Conservation (phyloP, 768 basidiomycete genomes). For the Mycena latifolia region DNA sequence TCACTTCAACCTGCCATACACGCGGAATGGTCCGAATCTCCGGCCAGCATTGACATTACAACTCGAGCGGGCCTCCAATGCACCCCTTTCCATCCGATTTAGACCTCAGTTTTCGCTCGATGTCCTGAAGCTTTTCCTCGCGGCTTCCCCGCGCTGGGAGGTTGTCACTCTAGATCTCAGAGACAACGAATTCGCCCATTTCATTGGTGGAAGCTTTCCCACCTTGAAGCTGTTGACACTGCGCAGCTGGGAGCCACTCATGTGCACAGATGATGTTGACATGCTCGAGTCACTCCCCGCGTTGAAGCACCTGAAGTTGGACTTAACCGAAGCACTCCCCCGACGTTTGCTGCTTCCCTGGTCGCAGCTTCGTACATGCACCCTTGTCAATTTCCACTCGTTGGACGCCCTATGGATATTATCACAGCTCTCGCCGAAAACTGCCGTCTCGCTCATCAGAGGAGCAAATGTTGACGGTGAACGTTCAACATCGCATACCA, state of each 20-base stretch:
- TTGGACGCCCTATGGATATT: background rate
- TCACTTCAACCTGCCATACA: constrained; percentile 2
- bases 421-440: background rate
- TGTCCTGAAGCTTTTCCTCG: constrained; percentile 3
- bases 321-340: background rate
- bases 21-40: background rate
- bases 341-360: constrained; percentile 6
- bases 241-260: background rate
- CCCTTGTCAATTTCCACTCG: background rate
- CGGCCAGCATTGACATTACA: background rate
- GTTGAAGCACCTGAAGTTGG: constrained; percentile 3
- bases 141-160: constrained; percentile 5
- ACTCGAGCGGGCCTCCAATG: background rate
- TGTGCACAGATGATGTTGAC: background rate
- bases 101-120: background rate
- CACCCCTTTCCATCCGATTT: constrained; percentile 2
- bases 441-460: background rate
- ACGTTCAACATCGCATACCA: background rate
- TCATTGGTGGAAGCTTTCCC: constrained; percentile 10
- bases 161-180: constrained; percentile 8
- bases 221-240: constrained; percentile 10
- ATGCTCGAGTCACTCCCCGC: constrained; percentile 2
- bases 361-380: constrained; percentile 6
- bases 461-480: too few species aligned
- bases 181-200: background rate